Conservation (phyloP, 768 basidiomycete genomes). For the Pisolithus albus region DNA sequence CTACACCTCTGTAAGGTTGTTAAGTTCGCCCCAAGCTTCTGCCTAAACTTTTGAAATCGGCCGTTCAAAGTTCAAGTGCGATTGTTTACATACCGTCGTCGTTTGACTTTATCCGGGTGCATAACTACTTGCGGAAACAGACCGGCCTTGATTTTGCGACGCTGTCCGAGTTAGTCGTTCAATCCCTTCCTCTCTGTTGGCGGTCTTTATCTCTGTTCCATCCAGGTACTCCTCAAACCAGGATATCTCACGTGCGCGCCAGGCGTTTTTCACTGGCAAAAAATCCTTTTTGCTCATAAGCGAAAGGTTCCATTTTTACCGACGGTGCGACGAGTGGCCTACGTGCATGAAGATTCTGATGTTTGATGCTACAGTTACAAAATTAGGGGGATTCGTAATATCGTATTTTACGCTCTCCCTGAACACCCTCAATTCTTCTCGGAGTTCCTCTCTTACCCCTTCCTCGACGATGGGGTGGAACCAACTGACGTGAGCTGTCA, state of each 20-base stretch:
- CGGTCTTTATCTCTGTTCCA: not conserved
- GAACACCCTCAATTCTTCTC: conserved; percentile 89
- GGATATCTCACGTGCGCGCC: conserved; percentile 90
- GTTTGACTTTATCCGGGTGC: conserved; percentile 91
- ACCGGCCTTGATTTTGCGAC: conserved; percentile 67
- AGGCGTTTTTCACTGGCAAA: conserved; percentile 85
- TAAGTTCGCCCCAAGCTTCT: conserved; percentile 50
- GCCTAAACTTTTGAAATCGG: conserved; percentile 80
- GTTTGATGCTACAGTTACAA: conserved; percentile 60
- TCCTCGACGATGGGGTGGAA: conserved; percentile 86
- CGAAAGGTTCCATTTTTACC: conserved; percentile 98
- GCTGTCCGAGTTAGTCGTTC: conserved; percentile 72
- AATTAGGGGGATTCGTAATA: conserved; percentile 84
- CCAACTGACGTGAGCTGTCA: conserved; percentile 75
- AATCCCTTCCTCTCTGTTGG: not conserved
- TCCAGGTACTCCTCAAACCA: conserved; percentile 84
- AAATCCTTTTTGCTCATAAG: conserved; percentile 85
- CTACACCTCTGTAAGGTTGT: not conserved
- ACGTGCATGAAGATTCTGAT: not conserved
- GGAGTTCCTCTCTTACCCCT: conserved; percentile 84
- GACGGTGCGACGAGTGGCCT: conserved; percentile 43
- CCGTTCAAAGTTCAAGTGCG: conserved; percentile 86
- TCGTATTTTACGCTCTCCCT: conserved; percentile 91
- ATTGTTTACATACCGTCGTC: conserved; percentile 89
- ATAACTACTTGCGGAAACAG: conserved; percentile 76